Base-by-base conservation (phyloP, 2,329 filamentous ascomycete genomes). In the Hymenoscyphus albidus region DNA sequence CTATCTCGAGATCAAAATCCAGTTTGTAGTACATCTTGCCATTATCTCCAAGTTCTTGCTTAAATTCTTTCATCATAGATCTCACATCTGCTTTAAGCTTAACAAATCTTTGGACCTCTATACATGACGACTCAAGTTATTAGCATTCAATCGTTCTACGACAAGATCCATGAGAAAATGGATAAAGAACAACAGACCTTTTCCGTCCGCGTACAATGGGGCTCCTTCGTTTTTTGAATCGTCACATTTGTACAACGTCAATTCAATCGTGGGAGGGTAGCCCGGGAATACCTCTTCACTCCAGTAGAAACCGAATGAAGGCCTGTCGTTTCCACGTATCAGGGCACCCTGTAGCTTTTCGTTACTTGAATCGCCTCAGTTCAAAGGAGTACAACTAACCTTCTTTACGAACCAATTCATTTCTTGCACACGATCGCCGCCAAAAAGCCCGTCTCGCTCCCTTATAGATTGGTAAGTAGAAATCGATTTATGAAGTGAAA, bases 341-440 rank as follows among this genome's bases (percentile, higher is more conserved):
- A n/a, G 16, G 51, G 35, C 18, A 16, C 18, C 16, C 61, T 57
- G 12, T 27, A 58, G 7, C 2, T 18, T 14, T 18, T 22, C 2
- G n/a, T 44, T n/a, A 57, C n/a, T 18, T 13, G 31, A 32, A 62
- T n/a, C 32, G 14, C 3, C 16, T 44, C 31, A 16, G 5, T 12
- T 16, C 9, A 4, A 6, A 9, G n/a, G 18, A 6, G 9, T 2
- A 35, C 10, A n/a, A 3, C 61, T 18, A 16, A 58, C 61, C 27
- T 62, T 63, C 6, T 51, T 39, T 4, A 63, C 27, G 13, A 63
- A 38, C 61, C 61, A 63, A 2, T 59, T 39, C 40, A 63, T 63
- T 35, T 48, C 40, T 18, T 58, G n/a, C 14, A 59, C 27, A 12
- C 39, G 39, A 38, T 38, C 16, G 10, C 22, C 61, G 12, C 61